Evolutionary conservation across 306 rosid genomes (phyloP).

Genomic region (Comarum palustre): DNA sequence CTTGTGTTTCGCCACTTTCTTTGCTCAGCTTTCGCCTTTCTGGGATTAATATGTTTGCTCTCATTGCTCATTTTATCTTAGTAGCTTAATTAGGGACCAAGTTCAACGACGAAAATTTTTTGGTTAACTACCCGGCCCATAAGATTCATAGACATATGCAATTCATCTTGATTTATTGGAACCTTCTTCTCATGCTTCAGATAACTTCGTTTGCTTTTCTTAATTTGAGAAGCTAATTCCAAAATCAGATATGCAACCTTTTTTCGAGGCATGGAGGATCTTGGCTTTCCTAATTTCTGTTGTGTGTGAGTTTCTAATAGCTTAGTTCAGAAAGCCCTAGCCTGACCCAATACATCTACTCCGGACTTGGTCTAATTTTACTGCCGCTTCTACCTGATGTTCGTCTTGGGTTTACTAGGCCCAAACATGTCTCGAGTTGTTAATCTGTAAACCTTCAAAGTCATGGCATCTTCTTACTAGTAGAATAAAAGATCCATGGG

Average conservation of each 20-base stretch:
- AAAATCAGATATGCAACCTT: not conserved
- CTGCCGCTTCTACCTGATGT: not conserved
- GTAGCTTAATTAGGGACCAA: not conserved
- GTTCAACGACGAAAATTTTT: not conserved
- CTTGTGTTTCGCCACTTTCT: constrained; percentile 51
- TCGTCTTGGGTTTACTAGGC: not conserved
- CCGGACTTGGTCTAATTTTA: not conserved
- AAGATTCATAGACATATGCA: not conserved
- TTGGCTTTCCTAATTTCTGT: not conserved
- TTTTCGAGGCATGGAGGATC: not conserved
- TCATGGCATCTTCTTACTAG: too few species aligned
- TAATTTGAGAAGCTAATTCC: not conserved
- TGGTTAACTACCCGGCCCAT: not conserved
- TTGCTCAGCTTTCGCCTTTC: constrained; percentile 32
- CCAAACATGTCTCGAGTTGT: not conserved
- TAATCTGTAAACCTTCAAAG: not conserved
- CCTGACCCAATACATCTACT: not conserved
- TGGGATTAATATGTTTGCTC: constrained; percentile 23
- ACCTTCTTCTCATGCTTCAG: not conserved
- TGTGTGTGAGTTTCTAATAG: too few species aligned
- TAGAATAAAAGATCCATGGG: too few species aligned
- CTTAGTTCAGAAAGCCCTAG: not conserved
- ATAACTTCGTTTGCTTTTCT: not conserved
- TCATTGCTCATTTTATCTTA: constrained; percentile 20
- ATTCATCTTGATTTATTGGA: not conserved